Conservation (phyloP, 148 eudicot genomes). For the Dysphania ambrosioides region DNA sequence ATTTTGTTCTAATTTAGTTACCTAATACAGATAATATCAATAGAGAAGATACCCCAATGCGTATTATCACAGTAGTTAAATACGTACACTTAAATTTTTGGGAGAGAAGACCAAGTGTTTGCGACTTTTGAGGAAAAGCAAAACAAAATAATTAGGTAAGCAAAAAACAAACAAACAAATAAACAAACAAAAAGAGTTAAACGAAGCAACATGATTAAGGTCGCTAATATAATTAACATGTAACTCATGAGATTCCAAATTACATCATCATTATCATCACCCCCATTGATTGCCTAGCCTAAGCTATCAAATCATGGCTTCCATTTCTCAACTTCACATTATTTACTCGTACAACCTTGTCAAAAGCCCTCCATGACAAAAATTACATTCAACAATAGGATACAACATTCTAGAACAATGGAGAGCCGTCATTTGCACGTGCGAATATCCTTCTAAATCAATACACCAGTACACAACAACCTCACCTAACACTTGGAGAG, state of each 20-base stretch:
- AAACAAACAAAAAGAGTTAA: background rate
- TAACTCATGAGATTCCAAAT: slow-evolving; percentile 6
- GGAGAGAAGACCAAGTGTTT: background rate
- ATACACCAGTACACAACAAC: background rate
- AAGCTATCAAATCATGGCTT: background rate
- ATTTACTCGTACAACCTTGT: background rate
- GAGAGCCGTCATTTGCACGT: slow-evolving; percentile 16
- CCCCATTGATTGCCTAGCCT: slow-evolving; percentile 12
- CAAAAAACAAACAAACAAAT: too few relatives aligned
- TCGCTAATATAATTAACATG: background rate
- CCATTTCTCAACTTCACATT: background rate
- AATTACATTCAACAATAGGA: background rate
- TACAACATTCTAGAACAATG: background rate
- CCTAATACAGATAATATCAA: too few relatives aligned
- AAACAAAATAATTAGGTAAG: slow-evolving; percentile 12
- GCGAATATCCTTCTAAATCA: background rate
- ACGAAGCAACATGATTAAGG: slow-evolving; percentile 17
- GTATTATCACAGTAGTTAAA: background rate
- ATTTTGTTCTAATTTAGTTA: too few relatives aligned
- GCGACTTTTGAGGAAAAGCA: slow-evolving; percentile 7
- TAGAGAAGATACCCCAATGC: background rate
- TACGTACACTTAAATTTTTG: background rate
- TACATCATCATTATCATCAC: slow-evolving; percentile 11
- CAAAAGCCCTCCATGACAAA: background rate
- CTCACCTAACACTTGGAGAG: slow-evolving; percentile 8